Percentiles rank a stretch among this genome's conserved stretches.
These are phyloP conservation scores for Venturia effusa DNA, from an alignment of 2,329 filamentous ascomycete species.

Conservation along the genomic window DNA sequence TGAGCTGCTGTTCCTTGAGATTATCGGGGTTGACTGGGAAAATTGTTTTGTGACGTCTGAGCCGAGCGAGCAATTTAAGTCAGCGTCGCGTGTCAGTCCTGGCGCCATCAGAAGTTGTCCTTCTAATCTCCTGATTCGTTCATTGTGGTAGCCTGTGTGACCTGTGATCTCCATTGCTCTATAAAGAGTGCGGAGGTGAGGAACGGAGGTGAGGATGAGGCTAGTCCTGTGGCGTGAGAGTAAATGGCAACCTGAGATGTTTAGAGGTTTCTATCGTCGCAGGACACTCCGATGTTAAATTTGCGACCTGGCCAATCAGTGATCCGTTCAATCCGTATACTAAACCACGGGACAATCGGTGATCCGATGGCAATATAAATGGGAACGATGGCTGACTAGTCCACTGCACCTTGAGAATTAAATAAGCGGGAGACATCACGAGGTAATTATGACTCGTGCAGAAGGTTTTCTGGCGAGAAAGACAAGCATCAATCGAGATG, in stretches of 20 bases:
- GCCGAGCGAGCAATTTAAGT: neutral
- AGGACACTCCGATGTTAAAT: neutral
- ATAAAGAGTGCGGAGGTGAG: neutral
- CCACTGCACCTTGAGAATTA: no score
- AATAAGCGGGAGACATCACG: no score
- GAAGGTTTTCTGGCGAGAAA: no score
- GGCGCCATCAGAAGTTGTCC: neutral
- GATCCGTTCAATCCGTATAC: neutral
- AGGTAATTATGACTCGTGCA: no score
- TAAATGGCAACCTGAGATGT: no score
- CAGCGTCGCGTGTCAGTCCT: neutral
- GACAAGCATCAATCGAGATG: no score
- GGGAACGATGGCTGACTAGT: no score
- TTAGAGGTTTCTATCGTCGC: no score
- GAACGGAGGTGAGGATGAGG: no score
- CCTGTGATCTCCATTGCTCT: neutral
- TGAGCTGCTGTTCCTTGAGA: neutral
- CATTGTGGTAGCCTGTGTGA: neutral
- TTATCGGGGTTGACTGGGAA: neutral
- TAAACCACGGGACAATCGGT: no score
- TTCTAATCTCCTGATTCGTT: neutral
- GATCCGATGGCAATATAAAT: no score
- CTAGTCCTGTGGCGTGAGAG: no score
- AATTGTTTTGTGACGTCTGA: neutral
- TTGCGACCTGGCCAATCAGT: neutral